phyloP scores from a whole-genome alignment of 2,329 filamentous ascomycete species.

The Curvularia lunata region DNA sequence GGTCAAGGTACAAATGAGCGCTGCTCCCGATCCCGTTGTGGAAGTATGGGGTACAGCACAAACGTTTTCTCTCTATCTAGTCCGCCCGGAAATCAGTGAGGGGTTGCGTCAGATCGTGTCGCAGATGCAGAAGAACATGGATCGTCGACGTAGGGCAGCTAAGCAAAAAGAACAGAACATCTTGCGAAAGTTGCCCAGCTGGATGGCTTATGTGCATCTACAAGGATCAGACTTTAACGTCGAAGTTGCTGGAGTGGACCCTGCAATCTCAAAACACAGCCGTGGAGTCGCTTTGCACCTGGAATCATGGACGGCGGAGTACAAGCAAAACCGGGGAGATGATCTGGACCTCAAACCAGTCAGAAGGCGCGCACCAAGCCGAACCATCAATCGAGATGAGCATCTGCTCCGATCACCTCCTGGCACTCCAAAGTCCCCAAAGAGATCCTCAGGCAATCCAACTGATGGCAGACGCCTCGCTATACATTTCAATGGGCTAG shows the following conservation, averaged over 20 bases:
- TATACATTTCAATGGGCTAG: constrained; percentile 80
- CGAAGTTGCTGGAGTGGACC: constrained; percentile 88
- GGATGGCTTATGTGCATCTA: constrained; percentile 83
- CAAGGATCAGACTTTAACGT: constrained; percentile 89
- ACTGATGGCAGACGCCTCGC: constrained; percentile 83
- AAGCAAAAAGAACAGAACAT: constrained; percentile 62
- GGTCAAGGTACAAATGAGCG: constrained; percentile 81
- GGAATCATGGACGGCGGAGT: constrained; percentile 87
- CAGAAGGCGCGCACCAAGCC: constrained; percentile 76
- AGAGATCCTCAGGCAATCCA: constrained; percentile 55
- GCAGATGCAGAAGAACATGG: constrained; percentile 68
- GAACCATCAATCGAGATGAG: constrained; percentile 64
- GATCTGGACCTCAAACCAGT: constrained; percentile 62
- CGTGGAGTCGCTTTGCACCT: constrained; percentile 85
- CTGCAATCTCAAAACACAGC: constrained; percentile 79
- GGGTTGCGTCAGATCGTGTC: constrained; percentile 90
- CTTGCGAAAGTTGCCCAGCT: constrained; percentile 77
- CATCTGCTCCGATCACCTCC: constrained; percentile 62
- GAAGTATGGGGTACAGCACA: constrained; percentile 79
- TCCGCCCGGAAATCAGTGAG: constrained; percentile 89
- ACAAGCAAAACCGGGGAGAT: constrained; percentile 80
- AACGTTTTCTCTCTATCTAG: constrained; percentile 86
- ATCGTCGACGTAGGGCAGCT: constrained; percentile 43
- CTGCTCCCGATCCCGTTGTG: constrained; percentile 84
- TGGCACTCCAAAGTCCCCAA: constrained; percentile 56